Percentiles rank a stretch among this genome's conserved stretches.
Evolutionary conservation across 2,329 filamentous ascomycete genomes (phyloP).

Genomic region (Mycosphaerelloides madeirae): DNA sequence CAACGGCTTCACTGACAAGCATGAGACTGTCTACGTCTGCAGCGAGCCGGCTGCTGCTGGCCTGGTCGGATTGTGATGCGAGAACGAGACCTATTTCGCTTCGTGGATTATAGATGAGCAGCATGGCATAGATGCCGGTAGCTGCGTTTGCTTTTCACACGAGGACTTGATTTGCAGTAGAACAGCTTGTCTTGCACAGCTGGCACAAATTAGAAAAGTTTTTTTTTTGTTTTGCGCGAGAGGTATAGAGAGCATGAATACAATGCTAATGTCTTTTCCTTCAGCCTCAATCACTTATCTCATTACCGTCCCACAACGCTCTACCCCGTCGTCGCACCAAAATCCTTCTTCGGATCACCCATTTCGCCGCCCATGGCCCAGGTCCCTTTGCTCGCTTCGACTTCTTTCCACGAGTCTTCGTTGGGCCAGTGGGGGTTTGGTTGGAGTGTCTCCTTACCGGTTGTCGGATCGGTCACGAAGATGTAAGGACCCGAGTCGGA

Average conservation of each 20-base stretch:
- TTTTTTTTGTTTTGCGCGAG: too few species aligned
- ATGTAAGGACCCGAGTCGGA: slow-evolving; percentile 15
- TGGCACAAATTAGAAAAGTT: too few species aligned
- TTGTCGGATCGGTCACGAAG: slow-evolving; percentile 11
- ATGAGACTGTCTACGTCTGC: slow-evolving; percentile 90
- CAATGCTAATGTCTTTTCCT: too few species aligned
- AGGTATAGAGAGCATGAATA: too few species aligned
- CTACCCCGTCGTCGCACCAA: slow-evolving; percentile 3
- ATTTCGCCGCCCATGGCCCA: slow-evolving; percentile 9
- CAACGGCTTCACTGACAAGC: slow-evolving; percentile 91
- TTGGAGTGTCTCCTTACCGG: slow-evolving; percentile 11
- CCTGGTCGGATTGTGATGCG: slow-evolving; percentile 48
- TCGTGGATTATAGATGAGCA: not conserved
- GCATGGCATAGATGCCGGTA: too few species aligned
- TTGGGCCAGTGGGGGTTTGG: slow-evolving; percentile 21
- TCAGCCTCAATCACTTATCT: too few species aligned
- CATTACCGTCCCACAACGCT: too few species aligned
- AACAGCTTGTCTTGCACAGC: too few species aligned
- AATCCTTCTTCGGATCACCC: slow-evolving; percentile 3
- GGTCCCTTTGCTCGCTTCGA: slow-evolving; percentile 5
- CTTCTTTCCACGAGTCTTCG: slow-evolving; percentile 15
- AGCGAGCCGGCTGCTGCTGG: slow-evolving; percentile 84
- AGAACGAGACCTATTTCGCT: not conserved
- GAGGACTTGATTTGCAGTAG: too few species aligned
- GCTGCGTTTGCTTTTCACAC: too few species aligned